Evolutionary conservation across 2,329 filamentous ascomycete genomes (phyloP).

Genomic region (Ascomycota sp.): DNA sequence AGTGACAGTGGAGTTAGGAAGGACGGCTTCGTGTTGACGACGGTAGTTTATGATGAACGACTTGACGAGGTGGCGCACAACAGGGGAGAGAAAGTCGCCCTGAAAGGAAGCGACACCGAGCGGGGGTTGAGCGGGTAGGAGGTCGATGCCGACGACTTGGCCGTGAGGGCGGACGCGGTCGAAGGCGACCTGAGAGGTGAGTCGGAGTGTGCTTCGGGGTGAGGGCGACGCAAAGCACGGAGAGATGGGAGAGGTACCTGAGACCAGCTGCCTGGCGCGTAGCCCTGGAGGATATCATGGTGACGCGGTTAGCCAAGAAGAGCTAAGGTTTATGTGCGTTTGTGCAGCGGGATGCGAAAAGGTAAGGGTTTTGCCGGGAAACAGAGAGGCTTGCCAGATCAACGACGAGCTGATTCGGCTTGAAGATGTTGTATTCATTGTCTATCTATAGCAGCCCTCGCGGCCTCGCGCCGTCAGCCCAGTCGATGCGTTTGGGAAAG

Average conservation of each 20-base stretch:
- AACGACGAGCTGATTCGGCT: constrained; percentile 62
- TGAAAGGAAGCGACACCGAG: constrained; percentile 86
- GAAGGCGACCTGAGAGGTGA: constrained; percentile 49
- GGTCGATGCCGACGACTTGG: constrained; percentile 74
- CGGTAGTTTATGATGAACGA: constrained; percentile 48
- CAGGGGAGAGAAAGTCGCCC: constrained; percentile 67
- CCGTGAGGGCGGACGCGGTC: constrained; percentile 58
- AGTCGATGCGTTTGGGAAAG: too few species aligned
- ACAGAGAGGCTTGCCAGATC: constrained; percentile 44
- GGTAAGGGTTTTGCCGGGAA: neutral
- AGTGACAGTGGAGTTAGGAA: too few species aligned
- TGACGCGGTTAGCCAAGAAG: too few species aligned
- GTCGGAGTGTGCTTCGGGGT: too few species aligned
- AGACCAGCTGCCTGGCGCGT: constrained; percentile 56
- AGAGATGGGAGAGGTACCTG: constrained; percentile 23
- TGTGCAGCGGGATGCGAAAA: too few species aligned
- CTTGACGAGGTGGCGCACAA: constrained; percentile 57
- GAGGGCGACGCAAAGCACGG: neutral
- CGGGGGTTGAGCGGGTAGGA: constrained; percentile 82
- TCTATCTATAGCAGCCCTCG: constrained; percentile 42
- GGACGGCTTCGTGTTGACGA: constrained; percentile 5
- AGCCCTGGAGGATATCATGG: too few species aligned
- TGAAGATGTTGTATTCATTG: constrained; percentile 60
- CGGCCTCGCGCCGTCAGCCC: too few species aligned
- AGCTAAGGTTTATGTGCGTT: too few species aligned